These are phyloP conservation scores for Drechslerella coelobrocha DNA, from an alignment of 2,329 filamentous ascomycete species.

Conservation along the genomic window DNA sequence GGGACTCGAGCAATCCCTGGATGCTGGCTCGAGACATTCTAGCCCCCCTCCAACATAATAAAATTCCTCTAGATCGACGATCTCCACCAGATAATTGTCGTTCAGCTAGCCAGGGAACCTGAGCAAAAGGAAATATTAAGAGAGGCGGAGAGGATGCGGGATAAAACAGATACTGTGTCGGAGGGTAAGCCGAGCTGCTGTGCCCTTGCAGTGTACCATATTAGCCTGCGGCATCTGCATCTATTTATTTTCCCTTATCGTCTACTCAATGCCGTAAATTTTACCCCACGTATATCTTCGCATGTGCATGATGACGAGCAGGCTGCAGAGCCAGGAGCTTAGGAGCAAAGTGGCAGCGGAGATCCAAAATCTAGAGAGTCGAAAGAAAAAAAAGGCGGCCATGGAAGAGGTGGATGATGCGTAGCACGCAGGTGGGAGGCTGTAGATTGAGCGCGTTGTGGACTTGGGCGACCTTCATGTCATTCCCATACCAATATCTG, in stretches of 20 bases:
- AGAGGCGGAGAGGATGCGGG: not conserved
- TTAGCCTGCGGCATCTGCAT: not conserved
- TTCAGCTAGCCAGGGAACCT: slow-evolving; percentile 15
- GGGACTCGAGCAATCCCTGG: not conserved
- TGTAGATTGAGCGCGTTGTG: not conserved
- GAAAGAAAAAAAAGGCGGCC: not conserved
- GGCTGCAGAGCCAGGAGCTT: slow-evolving; percentile 19
- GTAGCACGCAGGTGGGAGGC: not conserved
- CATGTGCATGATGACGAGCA: slow-evolving; percentile 31
- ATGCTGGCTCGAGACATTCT: not conserved
- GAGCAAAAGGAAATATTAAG: slow-evolving; percentile 1
- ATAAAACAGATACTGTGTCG: slow-evolving; percentile 13
- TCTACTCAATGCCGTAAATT: slow-evolving; percentile 9
- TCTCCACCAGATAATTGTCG: slow-evolving; percentile 6
- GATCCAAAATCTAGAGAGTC: not conserved
- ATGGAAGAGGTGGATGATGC: not conserved
- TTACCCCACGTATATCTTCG: slow-evolving; percentile 35
- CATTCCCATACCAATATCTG: slow-evolving; percentile 28
- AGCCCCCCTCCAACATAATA: slow-evolving; percentile 11
- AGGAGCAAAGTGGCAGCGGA: slow-evolving; percentile 3
- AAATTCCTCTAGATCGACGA: slow-evolving; percentile 21
- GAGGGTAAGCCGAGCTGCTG: not conserved
- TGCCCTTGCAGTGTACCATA: slow-evolving; percentile 34
- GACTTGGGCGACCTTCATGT: not conserved
- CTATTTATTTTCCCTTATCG: slow-evolving; percentile 13